Evolutionary conservation across 441 rosid genomes (phyloP), one percentile per base, ranked within the genome.

Genomic region (Pelargonium citronellum): DNA sequence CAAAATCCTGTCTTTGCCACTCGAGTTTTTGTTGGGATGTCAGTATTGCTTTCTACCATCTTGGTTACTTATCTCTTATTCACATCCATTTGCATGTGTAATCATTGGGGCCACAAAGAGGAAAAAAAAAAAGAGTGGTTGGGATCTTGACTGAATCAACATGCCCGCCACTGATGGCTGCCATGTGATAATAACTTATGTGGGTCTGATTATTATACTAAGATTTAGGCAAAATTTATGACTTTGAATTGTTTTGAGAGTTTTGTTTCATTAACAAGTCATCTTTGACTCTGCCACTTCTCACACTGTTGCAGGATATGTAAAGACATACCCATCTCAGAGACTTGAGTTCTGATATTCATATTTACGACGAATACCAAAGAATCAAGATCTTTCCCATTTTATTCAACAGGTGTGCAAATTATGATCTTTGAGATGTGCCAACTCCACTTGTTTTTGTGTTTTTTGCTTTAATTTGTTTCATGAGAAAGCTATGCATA

Each of bases 331-430:
- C 57, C 57, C 57, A 12, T 49, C 57, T 49, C 64, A 17, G 43
- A 30, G 7, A 37, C 4, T 11, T 55, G 22, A 34, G 65, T 46
- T 8, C 15, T 13, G 16, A 49, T 17, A 49, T 49, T 49, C 57
- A 49, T 49, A 15, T 49, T 27, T 27, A 27, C 30, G 30, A 27
- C 30, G 30, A 27, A 2, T 2, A 34, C 6, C 39, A n/a, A 49
- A 49, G 5, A 13, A 49, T 49, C n/a, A 12, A 4, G 55, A 49
- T 49, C 55, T 57, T 47, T 15, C 22, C 65, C 70, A 27, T 30
- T 51, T 58, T 1, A 2, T 47, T 69, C 43, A 61, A 27, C 27
- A 62, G 73, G 73, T 5, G 44, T 46, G 67, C 24, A 70, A 15
- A n/a, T 7, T 13, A 15, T 61, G 41, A 19, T 53, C 8, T 24